A percentile compares a stretch with the other conserved stretches of the same genome.
Evolutionary conservation across 306 rosid species (phyloP).

Genomic region (Gastrolobium bilobum): DNA sequence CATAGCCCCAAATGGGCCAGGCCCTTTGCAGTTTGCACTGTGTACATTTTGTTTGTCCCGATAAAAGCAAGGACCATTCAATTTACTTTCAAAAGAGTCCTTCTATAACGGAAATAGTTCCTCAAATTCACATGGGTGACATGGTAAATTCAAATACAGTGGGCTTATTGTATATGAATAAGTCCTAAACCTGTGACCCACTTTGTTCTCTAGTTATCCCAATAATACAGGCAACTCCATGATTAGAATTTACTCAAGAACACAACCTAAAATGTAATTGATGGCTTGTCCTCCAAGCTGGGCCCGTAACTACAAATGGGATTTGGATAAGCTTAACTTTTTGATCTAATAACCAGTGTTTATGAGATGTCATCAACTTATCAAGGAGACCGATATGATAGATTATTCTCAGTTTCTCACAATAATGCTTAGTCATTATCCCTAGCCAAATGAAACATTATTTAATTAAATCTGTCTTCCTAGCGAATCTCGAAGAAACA

Average conservation of each 20-base stretch:
- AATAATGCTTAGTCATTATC: constrained; percentile 23
- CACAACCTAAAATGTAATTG: constrained; percentile 4
- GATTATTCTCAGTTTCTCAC: not conserved
- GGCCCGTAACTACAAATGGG: constrained; percentile 36
- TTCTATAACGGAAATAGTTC: not conserved
- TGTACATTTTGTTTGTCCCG: constrained; percentile 1
- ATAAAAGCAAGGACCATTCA: constrained; percentile 12
- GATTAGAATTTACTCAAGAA: constrained; percentile 21
- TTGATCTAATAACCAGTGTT: not conserved
- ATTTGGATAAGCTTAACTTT: constrained; percentile 6
- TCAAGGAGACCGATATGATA: not conserved
- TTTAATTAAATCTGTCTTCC: constrained; percentile 35
- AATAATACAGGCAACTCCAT: constrained; percentile 29
- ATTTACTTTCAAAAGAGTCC: not conserved
- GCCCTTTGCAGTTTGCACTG: constrained; percentile 1
- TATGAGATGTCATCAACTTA: not conserved
- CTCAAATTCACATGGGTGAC: not conserved
- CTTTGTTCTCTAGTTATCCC: constrained; percentile 30
- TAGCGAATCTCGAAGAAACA: constrained; percentile 46
- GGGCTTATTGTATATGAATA: constrained; percentile 28
- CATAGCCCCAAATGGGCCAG: constrained; percentile 41
- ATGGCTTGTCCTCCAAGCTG: constrained; percentile 36
- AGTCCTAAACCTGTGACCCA: constrained; percentile 47
- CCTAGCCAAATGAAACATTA: constrained; percentile 21
- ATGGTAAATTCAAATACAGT: constrained; percentile 18